phyloP scores from a whole-genome alignment of 164 flowering plant species.

The Vitis vinifera region ASM3070453v1 NC_081814.1:6411501-6412000 shows the following conservation, averaged over 20 bases:
- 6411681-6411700: neutral
- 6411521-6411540: neutral
- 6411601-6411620: neutral
- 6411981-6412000: neutral
- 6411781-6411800: neutral
- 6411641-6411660: neutral
- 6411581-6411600: neutral
- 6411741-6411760: neutral
- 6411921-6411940: constrained; percentile 34
- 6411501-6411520: no score
- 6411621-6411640: neutral
- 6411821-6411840: constrained; percentile 20
- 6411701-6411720: neutral
- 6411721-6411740: neutral
- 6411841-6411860: constrained; percentile 31
- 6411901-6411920: constrained; percentile 37
- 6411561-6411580: neutral
- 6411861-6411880: constrained; percentile 19
- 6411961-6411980: neutral
- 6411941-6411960: constrained; percentile 32
- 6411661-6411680: neutral
- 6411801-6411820: constrained; percentile 41
- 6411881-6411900: constrained; percentile 21
- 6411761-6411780: neutral
- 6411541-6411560: neutral